These are phyloP conservation scores for Cladorrhinum sp. DNA, from an alignment of 2,329 filamentous ascomycete species.

Conservation along the genomic window DNA sequence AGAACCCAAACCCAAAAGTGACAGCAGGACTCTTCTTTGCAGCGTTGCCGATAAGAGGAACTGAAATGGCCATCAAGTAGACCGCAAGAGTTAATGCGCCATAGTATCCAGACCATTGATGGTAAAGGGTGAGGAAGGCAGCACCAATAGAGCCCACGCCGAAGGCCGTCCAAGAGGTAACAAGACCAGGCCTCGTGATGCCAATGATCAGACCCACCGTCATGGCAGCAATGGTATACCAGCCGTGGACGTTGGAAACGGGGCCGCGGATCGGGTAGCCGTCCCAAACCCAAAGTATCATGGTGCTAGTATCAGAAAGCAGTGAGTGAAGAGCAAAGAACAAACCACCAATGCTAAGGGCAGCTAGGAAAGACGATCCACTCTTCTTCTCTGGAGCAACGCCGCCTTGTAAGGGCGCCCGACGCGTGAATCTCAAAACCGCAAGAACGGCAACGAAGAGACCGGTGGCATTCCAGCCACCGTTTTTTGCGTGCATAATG, in stretches of 20 bases:
- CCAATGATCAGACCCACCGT: constrained; percentile 73
- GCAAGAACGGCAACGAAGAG: constrained; percentile 73
- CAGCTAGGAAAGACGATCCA: constrained; percentile 69
- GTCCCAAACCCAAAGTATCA: constrained; percentile 98
- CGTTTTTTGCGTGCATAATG: constrained; percentile 83
- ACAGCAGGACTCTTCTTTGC: constrained; percentile 71
- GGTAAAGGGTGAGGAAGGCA: constrained; percentile 69
- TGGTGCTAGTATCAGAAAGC: constrained; percentile 94
- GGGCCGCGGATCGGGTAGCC: constrained; percentile 90
- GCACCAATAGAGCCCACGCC: constrained; percentile 77
- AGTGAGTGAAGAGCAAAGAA: constrained; percentile 90
- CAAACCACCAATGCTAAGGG: constrained; percentile 75
- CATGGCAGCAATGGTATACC: constrained; percentile 84
- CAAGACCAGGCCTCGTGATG: constrained; percentile 67
- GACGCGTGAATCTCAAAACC: constrained; percentile 70
- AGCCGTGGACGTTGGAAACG: constrained; percentile 83
- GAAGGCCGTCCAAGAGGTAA: constrained; percentile 76
- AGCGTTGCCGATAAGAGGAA: constrained; percentile 72
- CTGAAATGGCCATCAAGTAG: constrained; percentile 78
- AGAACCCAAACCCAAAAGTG: constrained; percentile 84
- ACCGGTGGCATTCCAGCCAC: constrained; percentile 87
- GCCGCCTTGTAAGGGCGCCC: constrained; percentile 48
- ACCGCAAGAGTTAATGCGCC: constrained; percentile 72
- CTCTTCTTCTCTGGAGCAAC: constrained; percentile 41
- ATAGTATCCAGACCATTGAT: constrained; percentile 86